Evolutionary conservation across 495 filamentous ascomycete species (phyloP).

Genomic region (Penicillium cosmopolitanum): DNA sequence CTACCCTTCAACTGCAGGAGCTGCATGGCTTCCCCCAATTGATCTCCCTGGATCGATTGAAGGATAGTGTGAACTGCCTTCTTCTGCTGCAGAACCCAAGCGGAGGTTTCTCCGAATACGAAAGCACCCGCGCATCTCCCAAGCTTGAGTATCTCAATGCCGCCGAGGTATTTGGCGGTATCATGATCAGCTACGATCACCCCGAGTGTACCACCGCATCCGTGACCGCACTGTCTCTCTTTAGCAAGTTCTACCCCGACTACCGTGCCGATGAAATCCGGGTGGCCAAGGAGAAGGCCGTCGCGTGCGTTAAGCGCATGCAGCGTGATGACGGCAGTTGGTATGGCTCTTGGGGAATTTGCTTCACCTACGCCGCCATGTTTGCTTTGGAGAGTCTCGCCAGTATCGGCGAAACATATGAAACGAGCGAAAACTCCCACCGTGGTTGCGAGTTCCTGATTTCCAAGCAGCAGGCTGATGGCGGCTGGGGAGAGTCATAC

Average conservation of each 20-base stretch:
- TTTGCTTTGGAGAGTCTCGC: conserved; percentile 88
- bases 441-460: conserved; percentile 85
- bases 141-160: conserved; percentile 86
- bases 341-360: conserved; percentile 98
- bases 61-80: conserved; percentile 87
- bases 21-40: conserved; percentile 75
- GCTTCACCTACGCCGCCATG: conserved; percentile 95
- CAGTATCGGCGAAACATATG: conserved; percentile 79
- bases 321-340: conserved; percentile 86
- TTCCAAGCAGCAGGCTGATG: conserved; percentile 79
- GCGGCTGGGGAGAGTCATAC: conserved; percentile 97
- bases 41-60: conserved; percentile 73
- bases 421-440: conserved; percentile 68
- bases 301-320: conserved; percentile 77
- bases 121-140: conserved; percentile 75
- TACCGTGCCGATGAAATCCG: conserved; percentile 80
- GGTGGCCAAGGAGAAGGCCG: conserved; percentile 66
- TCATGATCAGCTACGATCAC: conserved; percentile 98
- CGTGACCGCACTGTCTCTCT: conserved; percentile 84
- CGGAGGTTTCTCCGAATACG: conserved; percentile 91
- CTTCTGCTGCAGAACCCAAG: conserved; percentile 89
- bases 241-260: conserved; percentile 77
- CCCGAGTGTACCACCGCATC: conserved; percentile 96
- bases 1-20: conserved; percentile 82
- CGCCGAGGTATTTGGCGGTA: conserved; percentile 93